Conservation (phyloP, 83 land plant species). For the Thuja plicata region DNA sequence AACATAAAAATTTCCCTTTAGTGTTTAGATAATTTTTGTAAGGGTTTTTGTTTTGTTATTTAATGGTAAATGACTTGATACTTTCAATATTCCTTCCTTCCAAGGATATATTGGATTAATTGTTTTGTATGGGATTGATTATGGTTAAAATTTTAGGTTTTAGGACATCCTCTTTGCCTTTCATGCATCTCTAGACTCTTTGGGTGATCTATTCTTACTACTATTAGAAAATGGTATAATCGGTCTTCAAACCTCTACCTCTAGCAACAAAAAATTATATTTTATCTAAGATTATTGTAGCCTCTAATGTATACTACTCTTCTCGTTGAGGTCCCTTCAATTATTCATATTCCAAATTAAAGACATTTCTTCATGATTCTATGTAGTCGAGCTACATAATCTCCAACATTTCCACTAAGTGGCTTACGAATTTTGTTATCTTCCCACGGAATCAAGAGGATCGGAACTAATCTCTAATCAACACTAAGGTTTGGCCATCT, state of each 20-base stretch:
- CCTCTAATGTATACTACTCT: background rate
- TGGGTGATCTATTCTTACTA: background rate
- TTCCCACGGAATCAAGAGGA: background rate
- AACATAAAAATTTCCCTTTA: too few species aligned
- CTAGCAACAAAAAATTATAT: background rate
- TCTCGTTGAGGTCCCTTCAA: background rate
- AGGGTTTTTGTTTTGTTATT: too few species aligned
- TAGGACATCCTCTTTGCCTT: background rate
- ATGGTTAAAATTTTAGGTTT: background rate
- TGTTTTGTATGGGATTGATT: too few species aligned
- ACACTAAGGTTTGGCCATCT: background rate
- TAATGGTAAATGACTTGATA: background rate
- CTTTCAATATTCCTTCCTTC: too few species aligned
- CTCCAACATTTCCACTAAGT: background rate
- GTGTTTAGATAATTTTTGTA: background rate
- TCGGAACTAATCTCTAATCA: background rate
- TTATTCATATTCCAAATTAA: background rate
- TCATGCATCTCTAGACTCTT: background rate
- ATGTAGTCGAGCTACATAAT: background rate
- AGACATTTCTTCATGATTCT: background rate
- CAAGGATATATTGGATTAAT: too few species aligned
- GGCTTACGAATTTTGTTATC: background rate
- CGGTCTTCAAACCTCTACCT: background rate
- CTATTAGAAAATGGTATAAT: background rate
- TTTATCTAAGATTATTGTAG: background rate